Evolutionary conservation across 805 yeast species (phyloP).

Genomic region (Barnettozyma pratensis): DNA sequence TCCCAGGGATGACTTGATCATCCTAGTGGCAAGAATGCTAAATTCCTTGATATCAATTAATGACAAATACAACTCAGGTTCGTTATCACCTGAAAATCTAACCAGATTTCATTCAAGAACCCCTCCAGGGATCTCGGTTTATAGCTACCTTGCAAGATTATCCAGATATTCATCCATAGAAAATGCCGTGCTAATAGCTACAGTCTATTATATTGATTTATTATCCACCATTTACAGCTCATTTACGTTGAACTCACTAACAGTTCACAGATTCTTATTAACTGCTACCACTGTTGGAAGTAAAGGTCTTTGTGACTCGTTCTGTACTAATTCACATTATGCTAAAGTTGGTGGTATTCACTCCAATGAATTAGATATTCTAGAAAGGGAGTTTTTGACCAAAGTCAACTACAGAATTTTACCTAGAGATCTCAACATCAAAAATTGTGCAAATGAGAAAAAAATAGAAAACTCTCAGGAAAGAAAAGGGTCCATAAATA

Average conservation of each 20-base stretch:
- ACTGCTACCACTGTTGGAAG: constrained; percentile 90
- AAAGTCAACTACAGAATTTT: constrained; percentile 76
- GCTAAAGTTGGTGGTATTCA: constrained; percentile 96
- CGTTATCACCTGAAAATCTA: constrained; percentile 37
- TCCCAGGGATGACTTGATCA: constrained; percentile 63
- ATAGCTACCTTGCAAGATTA: constrained; percentile 69
- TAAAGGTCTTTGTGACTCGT: constrained; percentile 88
- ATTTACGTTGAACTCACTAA: constrained; percentile 82
- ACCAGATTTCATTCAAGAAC: constrained; percentile 93
- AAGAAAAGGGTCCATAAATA: constrained; percentile 17
- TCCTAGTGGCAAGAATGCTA: constrained; percentile 74
- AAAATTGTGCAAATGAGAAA: constrained; percentile 33
- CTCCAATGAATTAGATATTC: constrained; percentile 71
- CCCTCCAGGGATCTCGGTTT: constrained; percentile 82
- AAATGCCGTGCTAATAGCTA: constrained; percentile 71
- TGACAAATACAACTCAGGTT: constrained; percentile 42
- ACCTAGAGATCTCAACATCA: constrained; percentile 41
- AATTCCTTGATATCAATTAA: constrained; percentile 68
- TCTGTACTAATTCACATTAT: constrained; percentile 89
- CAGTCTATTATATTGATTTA: constrained; percentile 88
- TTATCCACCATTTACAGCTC: constrained; percentile 70
- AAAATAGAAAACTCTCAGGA: constrained; percentile 5
- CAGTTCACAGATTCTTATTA: constrained; percentile 86
- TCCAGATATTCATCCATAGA: constrained; percentile 83
- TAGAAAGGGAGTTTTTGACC: constrained; percentile 82